Conservation (phyloP, 768 basidiomycete genomes). For the Mycena capillaripes region DNA sequence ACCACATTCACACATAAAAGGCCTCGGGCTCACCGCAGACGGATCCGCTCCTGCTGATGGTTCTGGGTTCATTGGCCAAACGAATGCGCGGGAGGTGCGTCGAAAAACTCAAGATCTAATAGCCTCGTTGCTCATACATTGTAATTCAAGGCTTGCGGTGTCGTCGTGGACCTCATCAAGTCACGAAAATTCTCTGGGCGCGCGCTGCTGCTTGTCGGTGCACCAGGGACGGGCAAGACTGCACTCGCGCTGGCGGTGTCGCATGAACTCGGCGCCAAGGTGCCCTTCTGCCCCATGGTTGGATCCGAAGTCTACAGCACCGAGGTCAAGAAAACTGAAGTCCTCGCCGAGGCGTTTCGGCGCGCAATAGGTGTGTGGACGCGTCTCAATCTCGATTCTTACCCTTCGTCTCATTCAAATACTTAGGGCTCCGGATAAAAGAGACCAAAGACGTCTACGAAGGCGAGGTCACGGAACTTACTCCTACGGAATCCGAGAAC, state of each 20-base stretch:
- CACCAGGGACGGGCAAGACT: constrained; percentile 98
- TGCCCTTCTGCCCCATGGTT: constrained; percentile 99
- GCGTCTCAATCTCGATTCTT: constrained; percentile 27
- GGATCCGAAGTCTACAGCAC: constrained; percentile 97
- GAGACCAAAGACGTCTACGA: constrained; percentile 99
- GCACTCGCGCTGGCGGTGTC: constrained; percentile 96
- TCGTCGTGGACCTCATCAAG: constrained; percentile 91
- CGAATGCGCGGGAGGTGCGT: constrained; percentile 88
- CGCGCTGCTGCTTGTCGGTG: constrained; percentile 92
- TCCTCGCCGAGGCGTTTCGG: constrained; percentile 93
- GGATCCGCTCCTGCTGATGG: constrained; percentile 80
- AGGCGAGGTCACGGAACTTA: constrained; percentile 97
- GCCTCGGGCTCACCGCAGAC: constrained; percentile 89
- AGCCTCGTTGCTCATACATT: not conserved
- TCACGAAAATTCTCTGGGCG: constrained; percentile 95
- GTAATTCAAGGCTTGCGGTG: constrained; percentile 83
- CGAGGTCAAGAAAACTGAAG: constrained; percentile 99
- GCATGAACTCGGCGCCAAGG: constrained; percentile 94
- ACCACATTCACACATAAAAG: constrained; percentile 97
- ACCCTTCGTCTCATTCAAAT: constrained; percentile 1
- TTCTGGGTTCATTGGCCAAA: constrained; percentile 94
- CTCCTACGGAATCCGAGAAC: constrained; percentile 97
- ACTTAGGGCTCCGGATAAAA: constrained; percentile 92
- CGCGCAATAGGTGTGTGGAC: constrained; percentile 89
- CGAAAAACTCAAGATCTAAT: not conserved